Base-by-base conservation (phyloP, 345 rosid genomes). In the Crucihimalaya himalaica region DNA sequence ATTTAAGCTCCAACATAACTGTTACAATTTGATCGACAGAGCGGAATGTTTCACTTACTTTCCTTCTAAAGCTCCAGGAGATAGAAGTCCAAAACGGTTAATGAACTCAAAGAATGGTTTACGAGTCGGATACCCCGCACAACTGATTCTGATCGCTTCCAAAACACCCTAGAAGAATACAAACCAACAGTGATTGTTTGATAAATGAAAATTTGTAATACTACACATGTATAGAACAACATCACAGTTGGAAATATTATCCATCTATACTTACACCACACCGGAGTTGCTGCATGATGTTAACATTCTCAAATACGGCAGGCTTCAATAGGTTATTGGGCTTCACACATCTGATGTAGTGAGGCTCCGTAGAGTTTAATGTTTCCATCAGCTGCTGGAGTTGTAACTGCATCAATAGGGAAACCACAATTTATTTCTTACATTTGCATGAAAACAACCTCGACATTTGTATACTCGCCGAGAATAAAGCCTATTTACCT, bases 121-220 rank as follows among this genome's bases (percentile, higher is more conserved):
- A 14, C 98, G 95, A 80, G 98, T 94, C 42, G 98, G 98, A 77
- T 88, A 94, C 34, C 98, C 98, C 11, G 98, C 98, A 75, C 93
- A 88, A 71, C 98, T 94, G 74, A 94, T 94, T 84, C 97, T 86
- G 74, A 94, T 94, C 51, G 98, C 98, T 76, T 90, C 96, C 65
- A 90, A 65, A 74, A 94, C 98, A 79, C 98, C 98, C 97, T 93
- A 48, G 14, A 48, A 20, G 14, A 48, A 48, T 48, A 48, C 5
- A 48, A 48, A 48, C 27, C 14, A 48, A 48, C 6, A 48, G 10
- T 20, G 6, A 9, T 2, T 20, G 27, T 9, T 4, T 9, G 27
- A 10, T 19, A 19, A 48, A 19, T 20, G 5, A 20, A 42, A 14
- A 42, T 42, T 4, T 42, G 46, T 42, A 14, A 42, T 18, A 48